Conservation (phyloP, 2,329 filamentous ascomycete species). For the Neofusicoccum cordaticola region DNA sequence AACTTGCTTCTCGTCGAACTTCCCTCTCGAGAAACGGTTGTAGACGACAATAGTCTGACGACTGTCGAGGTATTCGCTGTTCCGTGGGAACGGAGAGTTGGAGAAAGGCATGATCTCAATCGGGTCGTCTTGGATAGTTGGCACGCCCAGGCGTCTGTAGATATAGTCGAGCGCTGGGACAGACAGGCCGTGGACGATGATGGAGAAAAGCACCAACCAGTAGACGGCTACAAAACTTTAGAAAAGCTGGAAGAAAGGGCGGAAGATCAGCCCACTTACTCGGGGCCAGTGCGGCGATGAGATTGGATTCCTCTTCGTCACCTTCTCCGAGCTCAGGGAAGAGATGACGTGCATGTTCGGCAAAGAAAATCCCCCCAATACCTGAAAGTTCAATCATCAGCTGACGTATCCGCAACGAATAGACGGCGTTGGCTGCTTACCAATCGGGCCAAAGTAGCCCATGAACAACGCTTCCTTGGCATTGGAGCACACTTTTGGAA, state of each 20-base stretch:
- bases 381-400: conserved; percentile 26
- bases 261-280: background rate
- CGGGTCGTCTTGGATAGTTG: conserved; percentile 10
- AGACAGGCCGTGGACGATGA: conserved; percentile 49
- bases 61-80: background rate
- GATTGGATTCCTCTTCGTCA: conserved; percentile 39
- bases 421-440: conserved; percentile 19
- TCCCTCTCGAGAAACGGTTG: no score
- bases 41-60: conserved; percentile 23
- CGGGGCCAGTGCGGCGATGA: conserved; percentile 41
- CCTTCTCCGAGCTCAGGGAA: conserved; percentile 43
- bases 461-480: conserved; percentile 61
- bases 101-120: background rate
- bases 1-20: conserved; percentile 25
- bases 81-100: background rate
- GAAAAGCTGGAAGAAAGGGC: background rate
- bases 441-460: conserved; percentile 53
- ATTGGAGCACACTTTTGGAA: conserved; percentile 51
- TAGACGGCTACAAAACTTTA: conserved; percentile 37
- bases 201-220: conserved; percentile 47
- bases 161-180: conserved; percentile 45
- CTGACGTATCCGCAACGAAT: background rate
- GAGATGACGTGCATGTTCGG: conserved; percentile 45
- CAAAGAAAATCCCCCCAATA: conserved; percentile 46
- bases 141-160: conserved; percentile 40